Base-by-base conservation (phyloP, 441 rosid genomes). In the Bruguiera hainesii region DNA sequence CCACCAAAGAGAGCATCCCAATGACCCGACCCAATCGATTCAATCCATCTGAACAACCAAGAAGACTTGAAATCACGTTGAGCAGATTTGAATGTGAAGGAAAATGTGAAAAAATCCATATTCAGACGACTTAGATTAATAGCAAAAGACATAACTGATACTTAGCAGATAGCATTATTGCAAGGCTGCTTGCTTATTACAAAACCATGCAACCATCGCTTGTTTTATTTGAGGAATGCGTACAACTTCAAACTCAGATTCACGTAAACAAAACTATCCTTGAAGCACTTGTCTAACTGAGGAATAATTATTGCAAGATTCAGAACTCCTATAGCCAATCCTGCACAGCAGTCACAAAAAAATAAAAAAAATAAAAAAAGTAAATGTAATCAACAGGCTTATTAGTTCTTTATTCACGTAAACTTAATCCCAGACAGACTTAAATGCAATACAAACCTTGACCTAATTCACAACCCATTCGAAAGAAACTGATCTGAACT, bases 1-100 rank as follows among this genome's bases (percentile, higher is more conserved):
- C 98, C 98, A 52, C 97, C 97, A 66, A 91, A 91, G 60, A 89
- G 75, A 11, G 90, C 96, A 81, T 94, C 97, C 97, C 97, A 91
- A 39, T 92, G 97, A 73, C 97, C 98, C 49, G 90, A 96, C 30
- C 94, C 97, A 20, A 94, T 76, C 18, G 98, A 91, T 65, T 88
- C 79, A 68, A 88, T 77, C 96, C 94, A 88, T 91, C 98, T 89
- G 72, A 35, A 35, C 73, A 31, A 72, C 61, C 66, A 74, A 63
- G 7, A 53, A 70, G 51, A 33, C 59, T 50, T 63, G 30, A 75
- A 56, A 59, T 73, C 71, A 76, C 62, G 25, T 49, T 70, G 51
- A 46, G 64, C 16, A 6, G 58, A 50, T 16, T 33, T 9, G 37
- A 35, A 64, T 4, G 49, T 39, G 15, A 21, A 55, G 28, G 18